Evolutionary conservation across 768 basidiomycete species (phyloP).

Genomic region (Mycena metata): DNA sequence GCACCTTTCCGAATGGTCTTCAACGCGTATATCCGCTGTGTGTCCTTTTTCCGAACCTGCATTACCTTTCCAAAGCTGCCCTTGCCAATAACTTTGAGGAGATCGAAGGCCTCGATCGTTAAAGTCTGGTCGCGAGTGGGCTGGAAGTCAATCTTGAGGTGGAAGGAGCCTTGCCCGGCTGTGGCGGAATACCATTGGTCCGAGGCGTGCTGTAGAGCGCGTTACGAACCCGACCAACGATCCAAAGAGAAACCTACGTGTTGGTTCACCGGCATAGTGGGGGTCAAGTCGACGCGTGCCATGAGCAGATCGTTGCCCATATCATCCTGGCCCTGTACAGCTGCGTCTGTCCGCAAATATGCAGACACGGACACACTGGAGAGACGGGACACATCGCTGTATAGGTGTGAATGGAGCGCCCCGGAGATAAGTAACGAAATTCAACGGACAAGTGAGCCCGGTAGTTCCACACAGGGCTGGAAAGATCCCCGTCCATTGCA

Average conservation of each 20-base stretch:
- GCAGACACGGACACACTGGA: conserved; percentile 93
- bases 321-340: conserved; percentile 82
- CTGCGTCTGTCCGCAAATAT: conserved; percentile 87
- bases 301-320: conserved; percentile 98
- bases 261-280: conserved; percentile 72
- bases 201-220: conserved; percentile 71
- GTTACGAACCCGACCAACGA: conserved; percentile 6
- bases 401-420: conserved; percentile 21
- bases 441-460: conserved; percentile 90
- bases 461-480: conserved; percentile 95
- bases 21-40: conserved; percentile 95
- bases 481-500: conserved; percentile 94
- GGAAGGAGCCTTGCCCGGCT: conserved; percentile 91
- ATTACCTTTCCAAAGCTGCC: conserved; percentile 99
- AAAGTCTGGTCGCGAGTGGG: conserved; percentile 86
- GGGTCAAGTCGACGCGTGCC: conserved; percentile 91
- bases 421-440: conserved; percentile 7
- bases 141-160: conserved; percentile 95
- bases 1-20: conserved; percentile 92
- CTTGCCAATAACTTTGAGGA: conserved; percentile 98
- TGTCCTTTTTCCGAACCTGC: conserved; percentile 99
- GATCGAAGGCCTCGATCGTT: conserved; percentile 96
- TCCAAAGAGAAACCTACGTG: conserved; percentile 62
- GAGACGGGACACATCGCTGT: conserved; percentile 93
- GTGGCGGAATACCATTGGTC: conserved; percentile 93